Base-by-base conservation (phyloP, 305 asterid genomes). In the Plantago lanceolata region DNA sequence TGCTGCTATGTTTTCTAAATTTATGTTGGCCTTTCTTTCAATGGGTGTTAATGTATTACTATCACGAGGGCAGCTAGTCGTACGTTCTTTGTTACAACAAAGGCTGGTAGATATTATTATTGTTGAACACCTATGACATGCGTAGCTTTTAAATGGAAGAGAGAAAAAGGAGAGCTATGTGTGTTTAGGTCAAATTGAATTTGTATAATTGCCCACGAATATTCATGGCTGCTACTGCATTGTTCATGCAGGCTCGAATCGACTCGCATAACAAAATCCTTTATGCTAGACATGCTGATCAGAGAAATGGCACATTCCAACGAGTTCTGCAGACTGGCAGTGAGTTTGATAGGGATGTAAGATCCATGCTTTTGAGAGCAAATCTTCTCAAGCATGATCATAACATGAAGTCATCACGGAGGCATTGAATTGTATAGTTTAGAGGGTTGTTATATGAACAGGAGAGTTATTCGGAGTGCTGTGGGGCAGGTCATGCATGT, bases 181-280 rank as follows among this genome's bases (percentile, higher is more conserved):
- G n/a, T n/a, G n/a, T n/a, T n/a, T n/a, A n/a, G n/a, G n/a, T n/a
- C n/a, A n/a, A n/a, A n/a, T n/a, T n/a, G n/a, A n/a, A n/a, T n/a
- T n/a, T n/a, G n/a, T n/a, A n/a, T 24, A 24, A 24, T 24, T 24
- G 28, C 31, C 17, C 1, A 29, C 44, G 16, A 29, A 31, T 19
- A 29, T 57, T 54, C 19, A 56, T 47, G 20, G n/a, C 57, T 48
- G 55, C 13, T 45, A 20, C 47, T 63, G 64, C 29, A 48, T n/a
- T 65, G 21, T 64, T 69, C 21, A 37, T 74, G 77, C 90, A 93
- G 99, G 99, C 97, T 50, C 86, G 97, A 16, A 93, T 93, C 0
- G 97, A 93, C 67, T 93, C 99, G 21, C 97, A 93, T 47, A 93
- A 89, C 81, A 93, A 89, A 75, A 82, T 93, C 64, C 83, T 93